Evolutionary conservation across 805 yeast genomes (phyloP).

Genomic region (Brettanomyces naardenensis): DNA sequence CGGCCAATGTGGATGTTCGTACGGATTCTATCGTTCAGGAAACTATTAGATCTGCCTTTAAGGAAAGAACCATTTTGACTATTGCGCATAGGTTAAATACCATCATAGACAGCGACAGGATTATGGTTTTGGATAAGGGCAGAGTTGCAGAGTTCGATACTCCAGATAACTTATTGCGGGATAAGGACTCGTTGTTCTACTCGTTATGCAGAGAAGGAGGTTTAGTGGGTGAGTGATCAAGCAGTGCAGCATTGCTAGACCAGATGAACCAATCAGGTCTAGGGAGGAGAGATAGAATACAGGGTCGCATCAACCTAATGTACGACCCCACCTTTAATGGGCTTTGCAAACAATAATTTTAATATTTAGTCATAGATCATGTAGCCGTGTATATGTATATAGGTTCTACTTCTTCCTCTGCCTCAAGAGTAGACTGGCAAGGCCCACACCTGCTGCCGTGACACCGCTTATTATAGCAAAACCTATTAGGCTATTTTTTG

Average conservation of each 20-base stretch:
- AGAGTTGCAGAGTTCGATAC: conserved; percentile 69
- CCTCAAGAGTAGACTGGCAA: conserved; percentile 14
- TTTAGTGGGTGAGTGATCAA: conserved; percentile 3
- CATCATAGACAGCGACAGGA: conserved; percentile 72
- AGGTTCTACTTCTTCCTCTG: conserved; percentile 5
- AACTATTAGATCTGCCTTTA: conserved; percentile 68
- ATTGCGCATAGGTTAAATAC: conserved; percentile 83
- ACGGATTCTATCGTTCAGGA: conserved; percentile 73
- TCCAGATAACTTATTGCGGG: conserved; percentile 57
- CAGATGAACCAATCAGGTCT: too few relatives aligned
- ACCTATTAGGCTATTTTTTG: conserved; percentile 84
- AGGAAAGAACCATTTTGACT: conserved; percentile 70
- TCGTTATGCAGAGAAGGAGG: conserved; percentile 82
- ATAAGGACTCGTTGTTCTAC: conserved; percentile 65
- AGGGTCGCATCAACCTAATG: too few relatives aligned
- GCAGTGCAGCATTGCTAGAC: too few relatives aligned
- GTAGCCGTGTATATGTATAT: too few relatives aligned
- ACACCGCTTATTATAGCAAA: conserved; percentile 81
- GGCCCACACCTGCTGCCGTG: conserved; percentile 71
- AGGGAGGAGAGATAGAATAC: too few relatives aligned
- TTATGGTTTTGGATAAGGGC: conserved; percentile 71
- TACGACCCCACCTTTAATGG: too few relatives aligned
- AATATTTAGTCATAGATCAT: too few relatives aligned
- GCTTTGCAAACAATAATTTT: too few relatives aligned
- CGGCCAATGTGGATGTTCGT: conserved; percentile 84